Conservation (phyloP, 2,329 filamentous ascomycete genomes). For the Alternaria brassicae region DNA sequence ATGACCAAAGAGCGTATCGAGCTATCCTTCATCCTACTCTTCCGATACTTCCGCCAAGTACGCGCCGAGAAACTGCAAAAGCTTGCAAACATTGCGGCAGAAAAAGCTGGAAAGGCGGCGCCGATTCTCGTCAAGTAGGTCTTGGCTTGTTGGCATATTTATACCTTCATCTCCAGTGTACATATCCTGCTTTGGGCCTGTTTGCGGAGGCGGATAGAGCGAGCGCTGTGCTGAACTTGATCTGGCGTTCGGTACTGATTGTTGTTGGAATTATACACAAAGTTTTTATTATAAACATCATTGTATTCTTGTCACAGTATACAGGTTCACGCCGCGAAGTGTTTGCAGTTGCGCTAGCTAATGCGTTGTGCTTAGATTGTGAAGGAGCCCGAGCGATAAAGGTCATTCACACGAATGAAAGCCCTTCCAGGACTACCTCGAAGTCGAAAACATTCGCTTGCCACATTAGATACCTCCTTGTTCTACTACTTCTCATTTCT, state of each 20-base stretch:
- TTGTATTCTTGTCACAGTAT: not conserved
- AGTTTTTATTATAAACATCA: not conserved
- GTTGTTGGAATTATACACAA: not conserved
- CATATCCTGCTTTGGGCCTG: constrained; percentile 1
- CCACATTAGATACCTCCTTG: not conserved
- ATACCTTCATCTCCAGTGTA: constrained; percentile 12
- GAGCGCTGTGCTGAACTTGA: not conserved
- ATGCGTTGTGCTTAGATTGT: not conserved
- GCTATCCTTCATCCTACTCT: constrained; percentile 82
- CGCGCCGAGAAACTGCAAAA: constrained; percentile 74
- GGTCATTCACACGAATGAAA: not conserved
- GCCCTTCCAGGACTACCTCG: not conserved
- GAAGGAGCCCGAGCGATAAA: constrained; percentile 1
- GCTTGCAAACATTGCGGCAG: constrained; percentile 68
- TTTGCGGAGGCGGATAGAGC: not conserved
- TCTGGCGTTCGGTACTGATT: constrained; percentile 1
- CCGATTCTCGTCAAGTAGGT: constrained; percentile 44
- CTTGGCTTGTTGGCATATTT: not conserved
- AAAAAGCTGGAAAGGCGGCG: constrained; percentile 54
- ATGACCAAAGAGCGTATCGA: constrained; percentile 99
- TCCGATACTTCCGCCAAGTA: constrained; percentile 79
- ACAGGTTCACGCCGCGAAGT: not conserved
- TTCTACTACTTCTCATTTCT: not conserved
- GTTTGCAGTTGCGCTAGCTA: not conserved
- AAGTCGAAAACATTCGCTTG: too few relatives aligned